These are phyloP conservation scores for Pichia terricola DNA, from an alignment of 1,139 yeast genomes.

Conservation along the genomic window DNA sequence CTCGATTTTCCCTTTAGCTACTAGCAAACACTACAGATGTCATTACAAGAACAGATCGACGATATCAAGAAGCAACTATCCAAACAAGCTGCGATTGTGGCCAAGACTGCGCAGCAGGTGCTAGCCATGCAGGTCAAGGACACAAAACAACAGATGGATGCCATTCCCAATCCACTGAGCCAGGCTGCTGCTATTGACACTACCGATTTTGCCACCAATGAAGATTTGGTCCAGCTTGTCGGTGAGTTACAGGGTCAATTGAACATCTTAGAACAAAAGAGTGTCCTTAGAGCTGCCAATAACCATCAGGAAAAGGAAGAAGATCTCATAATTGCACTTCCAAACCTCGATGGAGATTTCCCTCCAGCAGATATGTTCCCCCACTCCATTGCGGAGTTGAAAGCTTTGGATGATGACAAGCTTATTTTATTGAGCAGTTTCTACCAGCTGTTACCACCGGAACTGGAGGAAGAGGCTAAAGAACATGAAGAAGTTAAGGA, in stretches of 20 bases:
- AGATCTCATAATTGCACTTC: slow-evolving; percentile 43
- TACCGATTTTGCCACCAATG: slow-evolving; percentile 63
- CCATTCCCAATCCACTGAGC: slow-evolving; percentile 23
- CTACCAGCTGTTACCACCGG: slow-evolving; percentile 57
- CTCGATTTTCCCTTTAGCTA: too few species aligned
- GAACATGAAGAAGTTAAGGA: slow-evolving; percentile 32
- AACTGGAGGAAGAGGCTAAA: slow-evolving; percentile 37
- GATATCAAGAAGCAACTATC: slow-evolving; percentile 42
- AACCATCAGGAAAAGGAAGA: slow-evolving; percentile 24
- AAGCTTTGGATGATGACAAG: slow-evolving; percentile 32
- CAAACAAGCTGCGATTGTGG: slow-evolving; percentile 35
- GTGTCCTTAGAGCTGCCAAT: slow-evolving; percentile 50
- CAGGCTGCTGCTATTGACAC: slow-evolving; percentile 30
- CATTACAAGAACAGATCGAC: slow-evolving; percentile 29
- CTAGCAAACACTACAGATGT: too few species aligned
- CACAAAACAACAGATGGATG: slow-evolving; percentile 33
- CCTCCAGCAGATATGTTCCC: slow-evolving; percentile 51
- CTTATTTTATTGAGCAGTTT: slow-evolving; percentile 52
- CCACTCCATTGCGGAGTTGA: slow-evolving; percentile 44
- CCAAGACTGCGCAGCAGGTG: slow-evolving; percentile 71
- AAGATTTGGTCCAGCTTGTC: slow-evolving; percentile 75
- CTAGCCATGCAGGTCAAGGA: slow-evolving; percentile 54
- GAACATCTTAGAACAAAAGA: slow-evolving; percentile 59
- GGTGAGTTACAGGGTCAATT: slow-evolving; percentile 86
- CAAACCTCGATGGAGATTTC: slow-evolving; percentile 67